phyloP scores from a whole-genome alignment of 2,329 filamentous ascomycete species.

The Drechslera avenae region DNA sequence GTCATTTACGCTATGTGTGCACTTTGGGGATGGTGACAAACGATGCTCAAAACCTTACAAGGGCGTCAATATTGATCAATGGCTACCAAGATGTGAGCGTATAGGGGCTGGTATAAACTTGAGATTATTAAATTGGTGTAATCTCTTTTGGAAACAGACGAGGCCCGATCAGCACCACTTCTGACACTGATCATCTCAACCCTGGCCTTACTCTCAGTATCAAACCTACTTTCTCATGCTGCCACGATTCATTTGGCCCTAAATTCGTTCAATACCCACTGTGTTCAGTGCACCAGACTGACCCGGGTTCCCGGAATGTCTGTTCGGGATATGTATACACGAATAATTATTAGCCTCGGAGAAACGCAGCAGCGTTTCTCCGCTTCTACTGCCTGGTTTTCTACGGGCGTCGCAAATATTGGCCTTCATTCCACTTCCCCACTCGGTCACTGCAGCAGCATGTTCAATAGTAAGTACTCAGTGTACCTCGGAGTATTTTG shows the following conservation, averaged over 20 bases:
- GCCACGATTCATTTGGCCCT: background rate
- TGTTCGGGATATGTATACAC: background rate
- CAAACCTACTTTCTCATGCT: too few relatives aligned
- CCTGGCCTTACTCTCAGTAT: too few relatives aligned
- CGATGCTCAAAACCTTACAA: background rate
- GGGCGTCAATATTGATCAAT: background rate
- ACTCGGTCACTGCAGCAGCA: background rate
- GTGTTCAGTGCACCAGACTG: background rate
- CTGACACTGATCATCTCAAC: too few relatives aligned
- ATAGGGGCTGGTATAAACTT: background rate
- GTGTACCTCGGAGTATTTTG: background rate
- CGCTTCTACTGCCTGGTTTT: background rate
- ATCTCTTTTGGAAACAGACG: too few relatives aligned
- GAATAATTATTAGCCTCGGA: constrained; percentile 7
- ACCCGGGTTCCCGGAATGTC: background rate
- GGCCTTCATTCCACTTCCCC: background rate
- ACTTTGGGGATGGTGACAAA: background rate
- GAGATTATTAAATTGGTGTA: too few relatives aligned
- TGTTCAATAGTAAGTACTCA: background rate
- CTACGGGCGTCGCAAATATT: background rate
- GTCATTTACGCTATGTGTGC: too few relatives aligned
- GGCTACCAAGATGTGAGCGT: background rate
- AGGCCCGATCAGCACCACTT: too few relatives aligned
- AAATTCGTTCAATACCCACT: background rate
- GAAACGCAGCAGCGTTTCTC: constrained; percentile 1